phyloP scores from a whole-genome alignment of 768 basidiomycete species.

The Pholiota molesta region DNA sequence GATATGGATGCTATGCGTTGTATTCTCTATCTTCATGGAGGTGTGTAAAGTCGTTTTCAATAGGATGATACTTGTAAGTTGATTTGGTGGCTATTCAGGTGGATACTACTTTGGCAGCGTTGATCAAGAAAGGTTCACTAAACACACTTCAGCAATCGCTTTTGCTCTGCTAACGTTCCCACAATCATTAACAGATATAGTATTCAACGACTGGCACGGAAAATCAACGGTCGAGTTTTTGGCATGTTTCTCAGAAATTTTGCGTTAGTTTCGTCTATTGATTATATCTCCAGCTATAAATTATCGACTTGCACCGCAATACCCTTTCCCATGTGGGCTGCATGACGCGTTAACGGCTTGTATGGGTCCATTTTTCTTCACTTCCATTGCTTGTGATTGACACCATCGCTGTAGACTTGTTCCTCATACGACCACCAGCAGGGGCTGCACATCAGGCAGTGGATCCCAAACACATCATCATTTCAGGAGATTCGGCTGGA shows the following conservation, averaged over 20 bases:
- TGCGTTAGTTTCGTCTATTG: background rate
- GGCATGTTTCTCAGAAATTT: conserved; percentile 39
- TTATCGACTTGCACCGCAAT: conserved; percentile 92
- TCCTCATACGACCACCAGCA: conserved; percentile 85
- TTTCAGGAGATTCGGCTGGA: conserved; percentile 93
- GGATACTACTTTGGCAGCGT: conserved; percentile 87
- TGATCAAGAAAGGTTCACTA: conserved; percentile 67
- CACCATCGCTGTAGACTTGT: conserved; percentile 62
- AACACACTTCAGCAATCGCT: background rate
- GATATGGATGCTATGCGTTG: conserved; percentile 87
- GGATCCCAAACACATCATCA: conserved; percentile 77
- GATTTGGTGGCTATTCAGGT: conserved; percentile 38
- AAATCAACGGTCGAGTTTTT: conserved; percentile 91
- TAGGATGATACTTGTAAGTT: background rate
- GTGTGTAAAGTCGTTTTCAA: conserved; percentile 34
- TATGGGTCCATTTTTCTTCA: conserved; percentile 34
- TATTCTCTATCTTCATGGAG: conserved; percentile 82
- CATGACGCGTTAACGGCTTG: conserved; percentile 91
- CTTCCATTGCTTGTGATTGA: background rate
- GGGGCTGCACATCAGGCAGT: conserved; percentile 79
- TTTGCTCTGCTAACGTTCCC: background rate
- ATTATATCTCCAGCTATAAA: conserved; percentile 59
- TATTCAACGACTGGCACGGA: conserved; percentile 85
- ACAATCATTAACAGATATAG: conserved; percentile 48
- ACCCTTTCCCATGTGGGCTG: conserved; percentile 92